These are phyloP conservation scores for Casuarina glauca DNA, from an alignment of 306 rosid species.

Conservation along the genomic window DNA sequence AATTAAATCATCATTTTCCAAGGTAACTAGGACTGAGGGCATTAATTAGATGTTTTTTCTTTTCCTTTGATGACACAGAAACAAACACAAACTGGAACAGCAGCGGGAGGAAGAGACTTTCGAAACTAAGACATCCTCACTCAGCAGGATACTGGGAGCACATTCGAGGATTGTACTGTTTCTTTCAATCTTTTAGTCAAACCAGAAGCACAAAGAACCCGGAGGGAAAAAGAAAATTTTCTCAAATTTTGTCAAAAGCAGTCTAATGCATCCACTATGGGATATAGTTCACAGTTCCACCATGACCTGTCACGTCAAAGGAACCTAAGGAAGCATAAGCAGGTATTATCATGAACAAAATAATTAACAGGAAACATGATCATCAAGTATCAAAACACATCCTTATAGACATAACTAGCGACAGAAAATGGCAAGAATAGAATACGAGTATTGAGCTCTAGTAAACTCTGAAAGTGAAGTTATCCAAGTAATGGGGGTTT, in stretches of 20 bases:
- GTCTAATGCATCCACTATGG: neutral
- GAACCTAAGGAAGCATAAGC: neutral
- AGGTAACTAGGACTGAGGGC: neutral
- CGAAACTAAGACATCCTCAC: neutral
- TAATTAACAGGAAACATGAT: neutral
- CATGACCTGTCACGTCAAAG: neutral
- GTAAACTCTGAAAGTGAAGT: neutral
- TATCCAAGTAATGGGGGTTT: too few relatives aligned
- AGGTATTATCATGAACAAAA: neutral
- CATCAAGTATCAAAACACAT: neutral
- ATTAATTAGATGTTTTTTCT: too few relatives aligned
- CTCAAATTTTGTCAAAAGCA: neutral
- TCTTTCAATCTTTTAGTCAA: neutral
- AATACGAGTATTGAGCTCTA: neutral
- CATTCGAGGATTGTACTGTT: neutral
- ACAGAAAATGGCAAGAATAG: neutral
- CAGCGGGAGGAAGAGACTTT: too few relatives aligned
- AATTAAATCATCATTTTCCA: neutral
- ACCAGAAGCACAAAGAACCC: neutral
- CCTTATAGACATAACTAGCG: neutral
- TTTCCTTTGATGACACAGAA: too few relatives aligned
- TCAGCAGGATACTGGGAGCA: neutral
- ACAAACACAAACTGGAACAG: too few relatives aligned
- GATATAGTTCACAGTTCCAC: neutral
- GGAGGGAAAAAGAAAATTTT: neutral